Evolutionary conservation across 1,284 basidiomycete genomes (phyloP).

Genomic region (Irpex sp.): DNA sequence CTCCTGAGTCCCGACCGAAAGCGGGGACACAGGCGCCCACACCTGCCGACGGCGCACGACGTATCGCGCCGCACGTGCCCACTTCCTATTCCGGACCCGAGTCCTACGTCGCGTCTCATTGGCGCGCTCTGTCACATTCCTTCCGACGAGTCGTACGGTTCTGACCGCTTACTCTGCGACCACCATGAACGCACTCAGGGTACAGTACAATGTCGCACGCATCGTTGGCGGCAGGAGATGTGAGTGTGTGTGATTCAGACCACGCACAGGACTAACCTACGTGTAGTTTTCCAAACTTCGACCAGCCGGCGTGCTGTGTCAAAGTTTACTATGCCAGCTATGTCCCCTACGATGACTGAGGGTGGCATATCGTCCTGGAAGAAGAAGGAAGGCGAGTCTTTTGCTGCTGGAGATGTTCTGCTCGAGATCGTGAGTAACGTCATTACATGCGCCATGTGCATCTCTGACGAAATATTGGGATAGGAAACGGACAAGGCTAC

Average conservation of each 20-base stretch:
- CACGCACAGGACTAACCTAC: not conserved
- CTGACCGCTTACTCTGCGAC: not conserved
- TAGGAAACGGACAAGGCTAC: constrained; percentile 99
- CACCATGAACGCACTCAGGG: not conserved
- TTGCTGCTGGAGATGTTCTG: constrained; percentile 84
- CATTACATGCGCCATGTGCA: not conserved
- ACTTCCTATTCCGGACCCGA: constrained; percentile 1
- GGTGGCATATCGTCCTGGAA: constrained; percentile 95
- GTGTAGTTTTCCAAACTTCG: constrained; percentile 56
- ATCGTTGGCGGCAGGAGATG: not conserved
- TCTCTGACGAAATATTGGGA: constrained; percentile 1
- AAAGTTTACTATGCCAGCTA: constrained; percentile 85
- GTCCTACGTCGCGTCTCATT: not conserved
- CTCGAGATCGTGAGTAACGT: constrained; percentile 81
- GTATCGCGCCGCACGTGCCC: not conserved
- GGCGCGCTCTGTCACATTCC: not conserved
- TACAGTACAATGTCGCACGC: not conserved
- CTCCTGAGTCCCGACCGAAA: not conserved
- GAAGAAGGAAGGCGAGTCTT: constrained; percentile 84
- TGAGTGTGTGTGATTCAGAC: not conserved
- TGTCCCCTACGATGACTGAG: constrained; percentile 99
- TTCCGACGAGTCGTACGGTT: not conserved
- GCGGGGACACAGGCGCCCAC: not conserved
- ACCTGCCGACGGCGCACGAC: not conserved
- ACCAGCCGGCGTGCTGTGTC: constrained; percentile 56